phyloP scores from a whole-genome alignment of 108 stramenopile species.

The Pinguiococcus pyrenoidosus region DNA sequence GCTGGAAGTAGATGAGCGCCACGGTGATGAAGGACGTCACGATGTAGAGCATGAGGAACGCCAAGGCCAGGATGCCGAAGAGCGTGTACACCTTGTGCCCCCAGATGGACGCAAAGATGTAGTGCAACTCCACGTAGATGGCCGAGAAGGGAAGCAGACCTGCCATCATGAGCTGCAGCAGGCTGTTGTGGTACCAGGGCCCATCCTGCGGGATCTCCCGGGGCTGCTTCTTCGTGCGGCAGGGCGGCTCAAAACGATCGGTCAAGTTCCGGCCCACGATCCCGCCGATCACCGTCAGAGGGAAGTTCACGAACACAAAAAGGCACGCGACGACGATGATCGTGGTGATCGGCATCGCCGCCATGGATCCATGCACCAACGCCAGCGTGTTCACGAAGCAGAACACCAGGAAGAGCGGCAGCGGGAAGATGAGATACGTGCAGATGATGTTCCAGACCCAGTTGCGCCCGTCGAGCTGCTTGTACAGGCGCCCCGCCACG shows the following conservation, averaged over 20 bases:
- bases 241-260: conserved; percentile 81
- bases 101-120: conserved; percentile 97
- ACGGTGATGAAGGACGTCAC: conserved; percentile 44
- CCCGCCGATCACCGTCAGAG: conserved; percentile 76
- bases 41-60: conserved; percentile 74
- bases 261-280: conserved; percentile 74
- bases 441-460: conserved; percentile 80
- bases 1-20: conserved; percentile 89
- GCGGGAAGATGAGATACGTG: conserved; percentile 71
- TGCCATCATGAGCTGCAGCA: conserved; percentile 56
- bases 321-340: conserved; percentile 68
- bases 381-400: conserved; percentile 80
- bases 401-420: conserved; percentile 64
- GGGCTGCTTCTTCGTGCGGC: conserved; percentile 89
- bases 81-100: conserved; percentile 97
- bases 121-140: conserved; percentile 92
- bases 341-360: conserved; percentile 81
- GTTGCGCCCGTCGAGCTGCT: conserved; percentile 72
- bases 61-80: conserved; percentile 88
- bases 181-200: conserved; percentile 23
- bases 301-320: conserved; percentile 65
- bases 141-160: conserved; percentile 95
- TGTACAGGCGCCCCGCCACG: conserved; percentile 62
- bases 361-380: conserved; percentile 69
- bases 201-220: conserved; percentile 50